Conservation (phyloP, 2,329 filamentous ascomycete genomes). For the Apiospora sp. region DNA sequence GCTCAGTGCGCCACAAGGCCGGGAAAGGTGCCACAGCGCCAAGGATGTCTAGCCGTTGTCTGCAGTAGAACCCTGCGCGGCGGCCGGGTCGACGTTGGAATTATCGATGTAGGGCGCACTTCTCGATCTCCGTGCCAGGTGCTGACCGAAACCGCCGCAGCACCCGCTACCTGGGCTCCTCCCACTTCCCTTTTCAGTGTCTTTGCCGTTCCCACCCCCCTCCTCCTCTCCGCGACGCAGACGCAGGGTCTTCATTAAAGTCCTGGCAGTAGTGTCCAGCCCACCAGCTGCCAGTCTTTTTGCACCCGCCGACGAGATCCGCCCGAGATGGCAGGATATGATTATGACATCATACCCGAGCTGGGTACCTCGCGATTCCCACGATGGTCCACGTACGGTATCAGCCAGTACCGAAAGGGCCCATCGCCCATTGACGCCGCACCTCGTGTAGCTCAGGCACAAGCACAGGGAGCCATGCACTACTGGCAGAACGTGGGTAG, state of each 20-base stretch:
- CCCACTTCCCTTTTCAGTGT: slow-evolving; percentile 15
- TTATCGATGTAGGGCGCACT: slow-evolving; percentile 24
- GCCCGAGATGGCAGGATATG: not conserved
- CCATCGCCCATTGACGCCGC: slow-evolving; percentile 9
- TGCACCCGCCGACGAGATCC: not conserved
- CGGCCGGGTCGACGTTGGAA: slow-evolving; percentile 19
- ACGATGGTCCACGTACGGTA: not conserved
- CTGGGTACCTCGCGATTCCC: not conserved
- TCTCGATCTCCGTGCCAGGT: slow-evolving; percentile 20
- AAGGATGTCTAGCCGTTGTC: slow-evolving; percentile 18
- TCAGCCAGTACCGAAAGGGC: not conserved
- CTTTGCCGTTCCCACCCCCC: slow-evolving; percentile 16
- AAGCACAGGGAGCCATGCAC: slow-evolving; percentile 3
- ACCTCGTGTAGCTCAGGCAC: slow-evolving; percentile 3
- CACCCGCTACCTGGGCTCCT: not conserved
- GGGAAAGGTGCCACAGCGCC: slow-evolving; percentile 25
- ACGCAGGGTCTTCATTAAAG: slow-evolving; percentile 24
- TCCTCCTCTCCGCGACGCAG: not conserved
- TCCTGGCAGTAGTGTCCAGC: not conserved
- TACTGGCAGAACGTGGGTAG: slow-evolving; percentile 8
- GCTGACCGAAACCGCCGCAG: slow-evolving; percentile 18
- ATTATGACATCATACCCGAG: not conserved
- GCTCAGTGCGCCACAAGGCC: slow-evolving; percentile 19
- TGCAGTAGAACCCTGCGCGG: slow-evolving; percentile 23
- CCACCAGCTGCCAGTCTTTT: slow-evolving; percentile 15